A percentile compares a stretch with the other conserved stretches of the same genome.
These are phyloP conservation scores for Alisma plantagoaquatica DNA, from an alignment of 106 monocot species.

Conservation along the genomic window DNA sequence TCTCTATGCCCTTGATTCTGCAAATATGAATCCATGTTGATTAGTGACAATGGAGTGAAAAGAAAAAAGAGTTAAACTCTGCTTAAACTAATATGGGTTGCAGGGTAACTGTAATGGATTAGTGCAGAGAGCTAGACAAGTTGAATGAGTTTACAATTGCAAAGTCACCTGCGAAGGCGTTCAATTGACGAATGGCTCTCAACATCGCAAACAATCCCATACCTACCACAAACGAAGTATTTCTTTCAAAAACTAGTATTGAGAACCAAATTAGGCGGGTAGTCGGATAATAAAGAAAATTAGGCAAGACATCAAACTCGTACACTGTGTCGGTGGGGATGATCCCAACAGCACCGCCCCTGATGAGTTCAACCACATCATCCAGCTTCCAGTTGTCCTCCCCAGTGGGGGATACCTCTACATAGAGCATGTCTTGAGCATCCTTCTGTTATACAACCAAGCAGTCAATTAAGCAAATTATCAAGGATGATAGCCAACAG, in stretches of 20 bases:
- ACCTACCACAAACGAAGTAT: constrained; percentile 27
- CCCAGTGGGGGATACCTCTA: constrained; percentile 66
- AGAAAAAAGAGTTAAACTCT: not conserved
- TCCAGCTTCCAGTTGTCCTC: constrained; percentile 83
- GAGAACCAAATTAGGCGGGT: too few species aligned
- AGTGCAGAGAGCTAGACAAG: too few species aligned
- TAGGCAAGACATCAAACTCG: constrained; percentile 4
- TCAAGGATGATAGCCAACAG: too few species aligned
- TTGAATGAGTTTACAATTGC: too few species aligned
- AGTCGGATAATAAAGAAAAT: not conserved
- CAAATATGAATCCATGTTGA: constrained; percentile 7
- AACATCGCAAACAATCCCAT: constrained; percentile 90
- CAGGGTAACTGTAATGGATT: too few species aligned
- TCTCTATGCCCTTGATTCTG: constrained; percentile 89
- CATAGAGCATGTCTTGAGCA: constrained; percentile 58
- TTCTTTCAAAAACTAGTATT: too few species aligned
- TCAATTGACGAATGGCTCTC: constrained; percentile 64
- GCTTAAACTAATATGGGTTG: not conserved
- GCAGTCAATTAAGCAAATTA: too few species aligned
- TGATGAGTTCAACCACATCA: constrained; percentile 62
- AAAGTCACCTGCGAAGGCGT: constrained; percentile 69
- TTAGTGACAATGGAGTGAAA: not conserved
- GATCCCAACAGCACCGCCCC: constrained; percentile 72
- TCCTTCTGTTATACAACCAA: constrained; percentile 20
- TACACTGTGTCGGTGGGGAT: constrained; percentile 99